Evolutionary conservation across 2,329 filamentous ascomycete species (phyloP).

Genomic region (Eutypa lata): DNA sequence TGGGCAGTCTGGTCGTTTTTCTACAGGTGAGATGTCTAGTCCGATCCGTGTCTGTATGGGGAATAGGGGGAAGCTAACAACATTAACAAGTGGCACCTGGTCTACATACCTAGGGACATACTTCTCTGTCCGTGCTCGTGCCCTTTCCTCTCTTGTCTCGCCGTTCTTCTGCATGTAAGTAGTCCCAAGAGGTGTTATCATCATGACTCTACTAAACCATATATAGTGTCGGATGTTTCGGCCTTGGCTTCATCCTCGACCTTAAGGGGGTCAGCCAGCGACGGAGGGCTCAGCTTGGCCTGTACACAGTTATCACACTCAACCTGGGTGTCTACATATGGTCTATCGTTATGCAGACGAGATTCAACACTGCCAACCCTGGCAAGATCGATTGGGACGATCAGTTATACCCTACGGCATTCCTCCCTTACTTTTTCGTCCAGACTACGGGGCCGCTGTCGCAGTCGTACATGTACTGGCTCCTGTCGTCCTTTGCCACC

Average conservation of each 20-base stretch:
- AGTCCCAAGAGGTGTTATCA: neutral
- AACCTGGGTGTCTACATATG: slow-evolving; percentile 48
- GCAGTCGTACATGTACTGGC: slow-evolving; percentile 44
- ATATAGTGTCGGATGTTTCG: slow-evolving; percentile 41
- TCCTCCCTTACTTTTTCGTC: slow-evolving; percentile 47
- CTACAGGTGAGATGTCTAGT: slow-evolving; percentile 27
- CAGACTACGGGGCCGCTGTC: slow-evolving; percentile 38
- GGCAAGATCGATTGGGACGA: slow-evolving; percentile 46
- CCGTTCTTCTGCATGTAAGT: slow-evolving; percentile 47
- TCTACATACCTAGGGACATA: slow-evolving; percentile 42
- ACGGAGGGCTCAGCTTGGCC: slow-evolving; percentile 42
- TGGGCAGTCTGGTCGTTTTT: slow-evolving; percentile 47
- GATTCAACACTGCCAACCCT: slow-evolving; percentile 35
- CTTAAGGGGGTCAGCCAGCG: slow-evolving; percentile 37
- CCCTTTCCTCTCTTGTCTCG: slow-evolving; percentile 42
- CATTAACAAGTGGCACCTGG: slow-evolving; percentile 37
- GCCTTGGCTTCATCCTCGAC: slow-evolving; percentile 43
- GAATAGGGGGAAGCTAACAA: neutral
- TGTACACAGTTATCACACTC: slow-evolving; percentile 41
- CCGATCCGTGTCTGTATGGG: no score
- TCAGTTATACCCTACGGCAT: slow-evolving; percentile 36
- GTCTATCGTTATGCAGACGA: slow-evolving; percentile 45
- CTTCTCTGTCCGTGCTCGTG: slow-evolving; percentile 41
- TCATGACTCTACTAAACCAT: neutral
- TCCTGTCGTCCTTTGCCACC: slow-evolving; percentile 39